These are phyloP conservation scores for Hymenochaete sp. DNA, from an alignment of 1,284 basidiomycete species.

Conservation along the genomic window DNA sequence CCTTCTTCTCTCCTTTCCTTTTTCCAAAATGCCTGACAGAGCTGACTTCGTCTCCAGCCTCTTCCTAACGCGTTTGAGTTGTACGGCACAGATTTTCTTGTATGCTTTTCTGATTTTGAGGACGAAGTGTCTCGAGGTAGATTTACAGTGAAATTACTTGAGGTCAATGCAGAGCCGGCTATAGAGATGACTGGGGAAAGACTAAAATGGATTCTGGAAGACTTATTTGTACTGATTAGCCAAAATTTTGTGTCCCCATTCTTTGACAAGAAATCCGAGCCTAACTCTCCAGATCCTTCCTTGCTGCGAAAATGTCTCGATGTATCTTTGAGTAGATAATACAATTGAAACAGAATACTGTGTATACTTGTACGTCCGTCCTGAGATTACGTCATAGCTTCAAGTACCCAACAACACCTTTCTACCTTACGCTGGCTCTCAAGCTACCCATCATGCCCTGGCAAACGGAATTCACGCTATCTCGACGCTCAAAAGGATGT, in stretches of 20 bases:
- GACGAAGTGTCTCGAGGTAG: slow-evolving; percentile 18
- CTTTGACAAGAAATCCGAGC: slow-evolving; percentile 25
- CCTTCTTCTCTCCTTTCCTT: slow-evolving; percentile 5
- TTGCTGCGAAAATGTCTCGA: slow-evolving; percentile 9
- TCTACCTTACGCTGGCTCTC: background rate
- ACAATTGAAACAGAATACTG: background rate
- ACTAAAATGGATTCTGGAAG: slow-evolving; percentile 70
- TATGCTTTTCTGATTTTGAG: slow-evolving; percentile 40
- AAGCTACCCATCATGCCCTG: slow-evolving; percentile 63
- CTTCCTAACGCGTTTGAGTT: slow-evolving; percentile 93
- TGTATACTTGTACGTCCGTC: too few species aligned
- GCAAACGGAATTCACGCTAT: slow-evolving; percentile 80
- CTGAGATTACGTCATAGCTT: too few species aligned
- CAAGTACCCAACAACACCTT: too few species aligned
- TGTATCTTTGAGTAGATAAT: background rate
- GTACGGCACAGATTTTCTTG: slow-evolving; percentile 86
- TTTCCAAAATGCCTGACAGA: slow-evolving; percentile 1
- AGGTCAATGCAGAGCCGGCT: slow-evolving; percentile 93
- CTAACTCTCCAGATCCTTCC: background rate
- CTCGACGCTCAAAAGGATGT: slow-evolving; percentile 57
- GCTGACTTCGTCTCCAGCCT: slow-evolving; percentile 39
- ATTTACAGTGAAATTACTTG: slow-evolving; percentile 73
- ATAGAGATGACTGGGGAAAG: slow-evolving; percentile 90
- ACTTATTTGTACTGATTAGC: slow-evolving; percentile 70
- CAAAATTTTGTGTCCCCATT: slow-evolving; percentile 65